Evolutionary conservation across 768 basidiomycete species (phyloP).

Genomic region (Pleurotus salmoneostramineus): DNA sequence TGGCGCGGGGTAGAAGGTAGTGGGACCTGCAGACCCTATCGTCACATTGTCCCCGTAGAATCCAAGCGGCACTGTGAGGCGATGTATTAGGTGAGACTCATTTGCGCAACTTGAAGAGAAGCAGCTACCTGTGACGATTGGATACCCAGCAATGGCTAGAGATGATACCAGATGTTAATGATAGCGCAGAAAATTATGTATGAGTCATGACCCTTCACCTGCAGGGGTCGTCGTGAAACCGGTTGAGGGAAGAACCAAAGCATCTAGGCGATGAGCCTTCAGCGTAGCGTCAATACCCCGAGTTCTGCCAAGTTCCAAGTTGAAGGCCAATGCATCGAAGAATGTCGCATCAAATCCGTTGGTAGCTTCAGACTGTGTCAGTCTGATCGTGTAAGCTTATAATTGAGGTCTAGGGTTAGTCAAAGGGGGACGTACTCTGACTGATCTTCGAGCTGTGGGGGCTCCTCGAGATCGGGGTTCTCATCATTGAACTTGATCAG

Average conservation of each 20-base stretch:
- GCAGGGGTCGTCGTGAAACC: conserved; percentile 35
- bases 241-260: conserved; percentile 44
- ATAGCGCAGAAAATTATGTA: background rate
- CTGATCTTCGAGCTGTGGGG: conserved; percentile 33
- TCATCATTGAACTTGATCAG: conserved; percentile 54
- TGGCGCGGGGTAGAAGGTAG: conserved; percentile 44
- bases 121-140: conserved; percentile 27
- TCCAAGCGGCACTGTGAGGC: conserved; percentile 55
- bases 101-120: background rate
- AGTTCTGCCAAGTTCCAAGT: conserved; percentile 44
- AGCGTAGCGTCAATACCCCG: conserved; percentile 53
- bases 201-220: conserved; percentile 18
- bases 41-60: conserved; percentile 49
- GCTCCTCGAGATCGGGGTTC: conserved; percentile 47
- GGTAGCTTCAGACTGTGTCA: conserved; percentile 35
- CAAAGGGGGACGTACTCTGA: conserved; percentile 22
- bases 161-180: conserved; percentile 10
- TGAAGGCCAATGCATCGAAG: conserved; percentile 38
- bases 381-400: conserved; percentile 30
- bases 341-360: conserved; percentile 38
- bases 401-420: conserved; percentile 26
- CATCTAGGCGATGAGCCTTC: conserved; percentile 42
- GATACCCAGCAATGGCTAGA: conserved; percentile 59
- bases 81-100: conserved; percentile 37
- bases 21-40: conserved; percentile 31